Conservation (phyloP, 1,284 basidiomycete species). For the Boletus semigastroideus region DNA sequence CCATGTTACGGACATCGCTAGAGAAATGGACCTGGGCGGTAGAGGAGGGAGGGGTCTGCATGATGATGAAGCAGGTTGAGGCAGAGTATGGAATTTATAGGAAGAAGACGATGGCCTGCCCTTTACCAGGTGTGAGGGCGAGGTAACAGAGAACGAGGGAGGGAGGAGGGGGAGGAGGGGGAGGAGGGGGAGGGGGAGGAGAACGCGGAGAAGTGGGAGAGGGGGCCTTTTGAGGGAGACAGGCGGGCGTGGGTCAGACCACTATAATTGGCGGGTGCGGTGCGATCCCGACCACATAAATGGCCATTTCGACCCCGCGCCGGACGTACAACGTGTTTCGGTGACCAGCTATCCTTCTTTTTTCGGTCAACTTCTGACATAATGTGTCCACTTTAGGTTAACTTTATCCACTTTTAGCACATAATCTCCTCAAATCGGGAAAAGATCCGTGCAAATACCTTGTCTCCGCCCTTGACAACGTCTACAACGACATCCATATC, state of each 20-base stretch:
- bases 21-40: slow-evolving; percentile 72
- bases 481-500: slow-evolving; percentile 19
- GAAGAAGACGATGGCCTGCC: slow-evolving; percentile 26
- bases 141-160: slow-evolving; percentile 20
- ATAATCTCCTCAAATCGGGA: slow-evolving; percentile 8
- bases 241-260: slow-evolving; percentile 41
- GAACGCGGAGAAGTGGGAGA: slow-evolving; percentile 17
- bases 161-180: slow-evolving; percentile 7
- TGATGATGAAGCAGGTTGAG: slow-evolving; percentile 16
- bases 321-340: slow-evolving; percentile 58
- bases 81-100: slow-evolving; percentile 27
- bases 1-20: slow-evolving; percentile 74
- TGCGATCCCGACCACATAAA: slow-evolving; percentile 48
- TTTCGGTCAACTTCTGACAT: slow-evolving; percentile 18
- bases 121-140: slow-evolving; percentile 32
- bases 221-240: slow-evolving; percentile 36
- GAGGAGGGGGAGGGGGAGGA: slow-evolving; percentile 9
- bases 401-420: slow-evolving; percentile 14
- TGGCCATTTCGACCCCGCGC: slow-evolving; percentile 42
- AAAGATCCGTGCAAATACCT: slow-evolving; percentile 29
- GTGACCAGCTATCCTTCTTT: slow-evolving; percentile 37
- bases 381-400: slow-evolving; percentile 21
- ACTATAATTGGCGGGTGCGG: slow-evolving; percentile 42
- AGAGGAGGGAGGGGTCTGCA: slow-evolving; percentile 40
- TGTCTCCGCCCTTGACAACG: slow-evolving; percentile 26